These are phyloP conservation scores for Thalassia testudinum DNA, from an alignment of 116 monocot species.

Conservation along the genomic window DNA sequence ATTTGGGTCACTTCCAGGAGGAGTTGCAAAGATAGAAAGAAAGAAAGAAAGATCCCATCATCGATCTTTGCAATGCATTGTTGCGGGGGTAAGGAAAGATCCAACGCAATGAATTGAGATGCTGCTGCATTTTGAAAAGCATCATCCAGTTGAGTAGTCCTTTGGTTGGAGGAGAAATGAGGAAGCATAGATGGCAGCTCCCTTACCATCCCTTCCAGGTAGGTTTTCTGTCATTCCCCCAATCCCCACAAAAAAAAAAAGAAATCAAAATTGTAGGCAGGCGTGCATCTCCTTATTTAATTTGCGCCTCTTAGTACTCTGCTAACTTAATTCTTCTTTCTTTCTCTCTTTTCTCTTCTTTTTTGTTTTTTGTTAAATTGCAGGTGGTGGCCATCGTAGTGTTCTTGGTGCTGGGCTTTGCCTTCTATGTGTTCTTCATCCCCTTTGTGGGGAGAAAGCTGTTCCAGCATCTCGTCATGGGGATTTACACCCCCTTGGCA, in stretches of 20 bases:
- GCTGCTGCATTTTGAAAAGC: no score
- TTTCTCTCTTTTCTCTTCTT: not conserved
- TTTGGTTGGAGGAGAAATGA: no score
- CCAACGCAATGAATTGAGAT: no score
- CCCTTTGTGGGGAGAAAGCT: slow-evolving; percentile 43
- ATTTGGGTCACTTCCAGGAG: no score
- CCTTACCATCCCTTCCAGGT: slow-evolving; percentile 69
- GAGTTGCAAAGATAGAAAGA: no score
- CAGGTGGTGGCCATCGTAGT: slow-evolving; percentile 67
- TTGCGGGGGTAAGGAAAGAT: no score
- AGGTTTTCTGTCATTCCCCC: not conserved
- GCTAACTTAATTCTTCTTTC: not conserved
- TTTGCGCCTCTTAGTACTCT: not conserved
- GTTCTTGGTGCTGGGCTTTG: slow-evolving; percentile 44
- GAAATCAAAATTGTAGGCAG: no score
- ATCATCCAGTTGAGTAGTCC: no score
- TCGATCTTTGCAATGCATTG: no score
- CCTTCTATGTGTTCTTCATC: slow-evolving; percentile 64
- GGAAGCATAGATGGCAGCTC: slow-evolving; percentile 63
- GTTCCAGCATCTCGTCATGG: slow-evolving; percentile 32
- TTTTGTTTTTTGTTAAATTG: not conserved
- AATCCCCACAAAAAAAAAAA: no score
- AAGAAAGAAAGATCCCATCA: no score
- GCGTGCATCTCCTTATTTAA: no score
- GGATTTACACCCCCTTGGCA: slow-evolving; percentile 55